Percentiles rank a stretch among this genome's conserved stretches.
Conservation (phyloP, 768 basidiomycete species). For the Gymnopilus junonius region DNA sequence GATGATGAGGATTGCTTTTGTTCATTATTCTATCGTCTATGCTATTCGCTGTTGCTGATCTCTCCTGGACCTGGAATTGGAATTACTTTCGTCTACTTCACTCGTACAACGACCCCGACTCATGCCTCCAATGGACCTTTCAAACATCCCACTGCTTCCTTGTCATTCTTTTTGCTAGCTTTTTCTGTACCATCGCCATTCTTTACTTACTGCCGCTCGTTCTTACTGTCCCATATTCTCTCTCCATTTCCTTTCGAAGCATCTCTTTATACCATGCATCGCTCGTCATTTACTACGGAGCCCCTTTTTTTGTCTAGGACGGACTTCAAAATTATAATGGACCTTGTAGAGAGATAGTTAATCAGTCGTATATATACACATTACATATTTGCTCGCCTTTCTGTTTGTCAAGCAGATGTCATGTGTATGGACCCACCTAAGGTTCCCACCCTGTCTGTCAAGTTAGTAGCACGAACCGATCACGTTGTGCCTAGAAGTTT, state of each 20-base stretch:
- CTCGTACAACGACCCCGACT: neutral
- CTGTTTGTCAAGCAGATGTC: neutral
- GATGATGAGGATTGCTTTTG: neutral
- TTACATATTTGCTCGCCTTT: neutral
- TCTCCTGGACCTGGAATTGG: neutral
- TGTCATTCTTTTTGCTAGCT: neutral
- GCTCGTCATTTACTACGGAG: neutral
- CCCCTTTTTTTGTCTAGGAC: neutral
- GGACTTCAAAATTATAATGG: constrained; percentile 1
- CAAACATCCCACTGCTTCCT: no score
- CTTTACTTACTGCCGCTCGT: neutral
- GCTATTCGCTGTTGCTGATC: neutral
- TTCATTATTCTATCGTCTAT: neutral
- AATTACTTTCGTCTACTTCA: neutral
- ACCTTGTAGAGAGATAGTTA: neutral
- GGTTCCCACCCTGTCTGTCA: no score
- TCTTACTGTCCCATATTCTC: neutral
- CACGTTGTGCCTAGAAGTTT: no score
- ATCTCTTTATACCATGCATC: neutral
- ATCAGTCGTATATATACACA: neutral
- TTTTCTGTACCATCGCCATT: neutral
- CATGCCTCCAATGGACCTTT: neutral
- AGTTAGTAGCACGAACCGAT: no score
- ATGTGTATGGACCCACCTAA: neutral
- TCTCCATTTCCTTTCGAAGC: neutral